A percentile compares a stretch with the other conserved stretches of the same genome.
These are phyloP conservation scores for Diplodia seriata DNA, from an alignment of 2,329 filamentous ascomycete genomes.

Conservation along the genomic window DNA sequence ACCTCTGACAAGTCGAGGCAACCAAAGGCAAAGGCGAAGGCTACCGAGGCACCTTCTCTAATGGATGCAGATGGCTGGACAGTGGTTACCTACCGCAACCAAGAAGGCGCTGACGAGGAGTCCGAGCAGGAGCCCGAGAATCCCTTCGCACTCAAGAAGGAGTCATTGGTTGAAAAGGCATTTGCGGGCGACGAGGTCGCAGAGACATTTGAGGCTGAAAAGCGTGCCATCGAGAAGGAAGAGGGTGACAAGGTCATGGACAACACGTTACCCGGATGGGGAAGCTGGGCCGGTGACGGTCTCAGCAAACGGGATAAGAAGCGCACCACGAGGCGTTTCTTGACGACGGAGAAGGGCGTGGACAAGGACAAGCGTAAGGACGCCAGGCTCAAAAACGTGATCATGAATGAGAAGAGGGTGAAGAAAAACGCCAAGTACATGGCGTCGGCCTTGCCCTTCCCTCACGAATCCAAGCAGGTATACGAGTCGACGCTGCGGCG, in stretches of 20 bases:
- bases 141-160: slow-evolving; percentile 56
- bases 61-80: slow-evolving; percentile 54
- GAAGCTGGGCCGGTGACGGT: slow-evolving; percentile 86
- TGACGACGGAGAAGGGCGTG: slow-evolving; percentile 71
- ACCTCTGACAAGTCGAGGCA: slow-evolving; percentile 32
- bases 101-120: slow-evolving; percentile 41
- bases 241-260: slow-evolving; percentile 85
- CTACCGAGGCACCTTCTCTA: slow-evolving; percentile 44
- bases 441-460: slow-evolving; percentile 81
- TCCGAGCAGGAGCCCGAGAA: slow-evolving; percentile 52
- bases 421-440: slow-evolving; percentile 94
- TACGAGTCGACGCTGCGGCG: slow-evolving; percentile 88
- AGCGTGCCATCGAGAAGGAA: slow-evolving; percentile 71
- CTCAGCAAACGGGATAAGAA: slow-evolving; percentile 73
- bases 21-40: slow-evolving; percentile 40
- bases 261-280: slow-evolving; percentile 92
- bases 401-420: slow-evolving; percentile 88
- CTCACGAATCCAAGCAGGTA: slow-evolving; percentile 85
- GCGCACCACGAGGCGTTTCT: slow-evolving; percentile 57
- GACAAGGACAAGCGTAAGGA: slow-evolving; percentile 81
- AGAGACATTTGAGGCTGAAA: slow-evolving; percentile 81
- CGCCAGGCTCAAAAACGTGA: slow-evolving; percentile 80
- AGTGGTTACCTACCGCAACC: slow-evolving; percentile 50
- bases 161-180: slow-evolving; percentile 76
- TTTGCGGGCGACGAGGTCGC: slow-evolving; percentile 88